phyloP scores from a whole-genome alignment of 495 filamentous ascomycete genomes.

The Cairneyella variabilis region DNA sequence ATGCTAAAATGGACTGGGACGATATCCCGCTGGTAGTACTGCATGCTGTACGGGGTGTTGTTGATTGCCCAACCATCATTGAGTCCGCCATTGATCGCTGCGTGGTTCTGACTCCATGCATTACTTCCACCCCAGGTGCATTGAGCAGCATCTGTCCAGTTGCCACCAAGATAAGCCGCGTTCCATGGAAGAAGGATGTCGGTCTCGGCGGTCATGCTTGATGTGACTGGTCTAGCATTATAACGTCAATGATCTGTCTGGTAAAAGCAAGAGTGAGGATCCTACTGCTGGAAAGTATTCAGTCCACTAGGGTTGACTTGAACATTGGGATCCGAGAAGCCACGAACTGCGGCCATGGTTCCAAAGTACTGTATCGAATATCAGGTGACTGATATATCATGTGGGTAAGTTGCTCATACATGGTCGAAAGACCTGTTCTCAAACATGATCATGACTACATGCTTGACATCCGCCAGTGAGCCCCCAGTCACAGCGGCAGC shows the following conservation, averaged over 20 bases:
- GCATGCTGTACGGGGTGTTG: not conserved
- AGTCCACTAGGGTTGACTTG: not conserved
- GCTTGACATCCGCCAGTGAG: not conserved
- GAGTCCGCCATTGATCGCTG: not conserved
- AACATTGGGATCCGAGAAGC: not conserved
- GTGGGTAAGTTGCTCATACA: not conserved
- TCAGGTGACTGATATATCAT: not conserved
- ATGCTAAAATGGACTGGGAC: not conserved
- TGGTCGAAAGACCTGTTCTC: constrained; percentile 1
- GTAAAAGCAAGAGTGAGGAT: not conserved
- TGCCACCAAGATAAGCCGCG: too few relatives aligned
- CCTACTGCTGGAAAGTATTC: not conserved
- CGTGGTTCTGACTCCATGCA: not conserved
- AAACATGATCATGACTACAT: constrained; percentile 3
- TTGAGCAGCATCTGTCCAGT: too few relatives aligned
- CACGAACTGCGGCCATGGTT: not conserved
- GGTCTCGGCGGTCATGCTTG: too few relatives aligned
- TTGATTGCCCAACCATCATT: not conserved
- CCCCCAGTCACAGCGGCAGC: not conserved
- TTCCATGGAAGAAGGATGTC: too few relatives aligned
- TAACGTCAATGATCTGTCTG: not conserved
- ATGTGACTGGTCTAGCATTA: not conserved
- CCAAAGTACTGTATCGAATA: not conserved
- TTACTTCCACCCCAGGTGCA: not conserved
- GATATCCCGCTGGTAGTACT: not conserved